Percentiles rank a stretch among this genome's conserved stretches.
phyloP scores from a whole-genome alignment of 257 asterid species.

The Linderniella brevidens region DNA sequence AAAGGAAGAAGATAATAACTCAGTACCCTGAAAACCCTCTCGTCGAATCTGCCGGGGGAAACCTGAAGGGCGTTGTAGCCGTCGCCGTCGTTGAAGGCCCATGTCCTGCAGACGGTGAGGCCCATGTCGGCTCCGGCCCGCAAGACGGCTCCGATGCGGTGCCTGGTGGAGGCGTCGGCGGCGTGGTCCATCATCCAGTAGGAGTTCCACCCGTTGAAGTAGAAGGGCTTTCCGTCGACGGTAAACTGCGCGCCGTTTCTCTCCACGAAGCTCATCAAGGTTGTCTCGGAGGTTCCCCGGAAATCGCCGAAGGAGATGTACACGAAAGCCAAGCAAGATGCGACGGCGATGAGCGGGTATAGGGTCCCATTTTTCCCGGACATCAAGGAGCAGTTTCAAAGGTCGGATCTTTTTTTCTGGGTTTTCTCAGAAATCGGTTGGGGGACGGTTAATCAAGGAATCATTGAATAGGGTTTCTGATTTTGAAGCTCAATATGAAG shows the following conservation, averaged over 20 bases:
- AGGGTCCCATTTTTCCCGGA: slow-evolving; percentile 58
- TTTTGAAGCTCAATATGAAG: too few relatives aligned
- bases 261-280: slow-evolving; percentile 69
- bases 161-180: slow-evolving; percentile 45
- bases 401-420: too few relatives aligned
- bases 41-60: slow-evolving; percentile 81
- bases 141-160: slow-evolving; percentile 45
- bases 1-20: slow-evolving; percentile 1
- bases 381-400: slow-evolving; percentile 7
- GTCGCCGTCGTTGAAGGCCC: slow-evolving; percentile 97
- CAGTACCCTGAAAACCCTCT: slow-evolving; percentile 73
- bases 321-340: slow-evolving; percentile 59
- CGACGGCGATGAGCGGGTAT: slow-evolving; percentile 76
- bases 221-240: slow-evolving; percentile 75
- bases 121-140: slow-evolving; percentile 93
- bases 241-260: slow-evolving; percentile 88
- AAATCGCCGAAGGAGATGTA: slow-evolving; percentile 77
- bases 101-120: slow-evolving; percentile 86
- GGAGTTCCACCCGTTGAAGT: slow-evolving; percentile 95
- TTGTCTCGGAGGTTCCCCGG: slow-evolving; percentile 31
- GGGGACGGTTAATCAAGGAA: too few relatives aligned
- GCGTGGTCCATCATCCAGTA: slow-evolving; percentile 99
- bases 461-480: too few relatives aligned
- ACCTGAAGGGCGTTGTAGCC: slow-evolving; percentile 69
- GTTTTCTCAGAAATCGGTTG: too few relatives aligned